Conservation (phyloP, 768 basidiomycete species). For the Mycena belliarum region DNA sequence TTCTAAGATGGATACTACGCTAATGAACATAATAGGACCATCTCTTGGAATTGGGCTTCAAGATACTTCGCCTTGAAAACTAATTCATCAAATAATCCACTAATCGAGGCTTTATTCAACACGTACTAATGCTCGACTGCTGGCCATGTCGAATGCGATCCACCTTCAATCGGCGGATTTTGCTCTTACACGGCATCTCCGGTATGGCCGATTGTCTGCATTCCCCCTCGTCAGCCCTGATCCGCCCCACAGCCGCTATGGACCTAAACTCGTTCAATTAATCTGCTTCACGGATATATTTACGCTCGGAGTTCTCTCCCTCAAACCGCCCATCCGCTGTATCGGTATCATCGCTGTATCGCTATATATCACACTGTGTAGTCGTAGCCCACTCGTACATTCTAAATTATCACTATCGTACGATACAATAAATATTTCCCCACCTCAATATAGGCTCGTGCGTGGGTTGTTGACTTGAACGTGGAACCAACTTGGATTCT, state of each 20-base stretch:
- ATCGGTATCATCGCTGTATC: not conserved
- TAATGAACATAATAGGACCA: too few relatives aligned
- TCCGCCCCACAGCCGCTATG: slow-evolving; percentile 3
- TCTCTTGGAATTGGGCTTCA: not conserved
- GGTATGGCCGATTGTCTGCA: slow-evolving; percentile 1
- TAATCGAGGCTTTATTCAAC: too few relatives aligned
- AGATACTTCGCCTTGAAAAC: not conserved
- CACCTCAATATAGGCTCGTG: too few relatives aligned
- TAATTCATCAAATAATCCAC: not conserved
- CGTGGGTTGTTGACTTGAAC: too few relatives aligned
- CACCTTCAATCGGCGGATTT: not conserved
- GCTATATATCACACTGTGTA: too few relatives aligned
- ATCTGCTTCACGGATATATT: not conserved
- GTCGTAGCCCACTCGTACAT: too few relatives aligned
- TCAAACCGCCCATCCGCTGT: not conserved
- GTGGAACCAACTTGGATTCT: too few relatives aligned
- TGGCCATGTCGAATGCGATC: not conserved
- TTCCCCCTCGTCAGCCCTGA: slow-evolving; percentile 1
- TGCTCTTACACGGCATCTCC: not conserved
- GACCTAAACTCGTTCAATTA: not conserved
- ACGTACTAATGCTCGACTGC: not conserved
- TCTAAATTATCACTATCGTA: too few relatives aligned
- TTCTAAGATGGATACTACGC: too few relatives aligned
- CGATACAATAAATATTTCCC: too few relatives aligned
- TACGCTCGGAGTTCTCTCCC: not conserved